Base-by-base conservation (phyloP, 2,329 filamentous ascomycete genomes). In the Pseudocercospora eumusae region DNA sequence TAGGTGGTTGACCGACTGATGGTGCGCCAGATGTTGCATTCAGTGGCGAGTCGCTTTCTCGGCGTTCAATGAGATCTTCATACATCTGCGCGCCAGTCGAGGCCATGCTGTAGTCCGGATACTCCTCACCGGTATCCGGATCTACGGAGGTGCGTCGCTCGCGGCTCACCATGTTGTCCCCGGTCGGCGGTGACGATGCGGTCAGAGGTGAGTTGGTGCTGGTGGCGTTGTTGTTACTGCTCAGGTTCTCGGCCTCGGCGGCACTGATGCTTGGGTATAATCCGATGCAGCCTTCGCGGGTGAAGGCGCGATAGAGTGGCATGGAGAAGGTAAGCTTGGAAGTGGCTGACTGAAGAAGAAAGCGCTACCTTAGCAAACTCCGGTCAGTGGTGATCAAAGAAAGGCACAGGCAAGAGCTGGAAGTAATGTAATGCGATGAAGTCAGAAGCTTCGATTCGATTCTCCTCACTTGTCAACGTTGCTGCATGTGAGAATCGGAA, bases 181-280 rank as follows among this genome's bases (percentile, higher is more conserved):
- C 20, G 28, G 8, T 18, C 4, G 42, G 18, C 3, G 6, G 42
- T n/a, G 50, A 18, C 4, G n/a, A 15, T 7, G 50, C 1, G 8
- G 31, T 15, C 11, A 3, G 31, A 13, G 31, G 4, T 33, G 31
- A 15, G 3, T 33, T 33, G 31, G 31, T 15, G 31, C 11, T 20
- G 28, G n/a, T 8, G 18, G n/a, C 23, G 28, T 54, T 18, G 25
- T 21, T 54, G 15, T 11, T 28, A 1, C 2, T 2, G 28, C 18
- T 40, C 18, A 54, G 4, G 28, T 54, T 54, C 28, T 54, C 52
- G 7, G 27, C 7, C 28, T 54, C 52, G 20, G 52, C 31, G 4
- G 47, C 47, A 18, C 47, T 31, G 25, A 52, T 54, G 52, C 52
- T 54, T 40, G 52, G 28, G 52, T 33, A 54, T 54, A 28, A 40